Base-by-base conservation (phyloP, 2,329 filamentous ascomycete genomes). In the Sarocladium oryzae region DNA sequence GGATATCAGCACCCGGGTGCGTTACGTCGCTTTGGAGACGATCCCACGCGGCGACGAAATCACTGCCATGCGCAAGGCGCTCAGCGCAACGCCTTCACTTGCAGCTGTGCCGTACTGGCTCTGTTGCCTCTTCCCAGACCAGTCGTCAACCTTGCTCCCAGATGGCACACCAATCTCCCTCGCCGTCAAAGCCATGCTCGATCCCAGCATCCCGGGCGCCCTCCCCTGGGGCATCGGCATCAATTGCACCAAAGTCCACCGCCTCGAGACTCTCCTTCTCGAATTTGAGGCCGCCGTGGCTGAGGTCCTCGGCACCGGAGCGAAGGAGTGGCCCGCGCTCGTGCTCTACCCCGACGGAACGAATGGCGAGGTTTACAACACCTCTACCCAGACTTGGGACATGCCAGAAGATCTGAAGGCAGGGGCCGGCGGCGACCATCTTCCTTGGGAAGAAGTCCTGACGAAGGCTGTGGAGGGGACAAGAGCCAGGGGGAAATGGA, bases 281-380 rank as follows among this genome's bases (percentile, higher is more conserved):
- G 69, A 75, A 46, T 84, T 79, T 49, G 79, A 85, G 57, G 69
- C 66, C 3, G 72, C 69, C 8, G 61, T 82, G 15, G 55, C 53
- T n/a, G 50, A 79, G 56, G 52, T 72, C 2, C 49, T 59, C 3
- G 56, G 62, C 3, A 67, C 69, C 0, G 57, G 64, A 13, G 50
- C 73, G 1, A 18, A 54, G 0, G 58, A 61, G 5, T 75, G 72
- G 68, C 82, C 82, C 1, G 72, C 69, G 18, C 63, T 87, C 50
- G 76, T 87, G 4, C 58, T 87, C 16, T 87, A 86, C 61, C 84
- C 84, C 0, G 84, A 88, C 61, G 84, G 84, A 0, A 86, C 84
- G 1, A 82, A 81, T 43, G 82, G 81, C 0, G 80, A 86, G 64
- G 74, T 83, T 1, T 87, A 87, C 65, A 79, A 87, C 61, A 84